Conservation (phyloP, 2,329 filamentous ascomycete genomes). For the Penicillium psychrosexuale region DNA sequence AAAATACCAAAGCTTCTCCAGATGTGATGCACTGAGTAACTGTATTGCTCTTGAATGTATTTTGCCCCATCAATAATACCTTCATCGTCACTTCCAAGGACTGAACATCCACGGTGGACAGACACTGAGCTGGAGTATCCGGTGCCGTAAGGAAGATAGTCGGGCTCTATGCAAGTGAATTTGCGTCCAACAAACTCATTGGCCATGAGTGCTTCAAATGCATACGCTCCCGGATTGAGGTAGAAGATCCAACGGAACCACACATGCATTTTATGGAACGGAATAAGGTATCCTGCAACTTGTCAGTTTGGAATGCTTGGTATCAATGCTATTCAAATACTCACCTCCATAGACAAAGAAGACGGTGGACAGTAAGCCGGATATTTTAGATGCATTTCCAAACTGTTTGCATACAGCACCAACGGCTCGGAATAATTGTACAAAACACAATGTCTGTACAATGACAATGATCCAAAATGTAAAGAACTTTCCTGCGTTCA, state of each 20-base stretch:
- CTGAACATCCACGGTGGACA: slow-evolving; percentile 30
- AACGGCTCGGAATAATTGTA: slow-evolving; percentile 50
- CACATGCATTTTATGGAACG: slow-evolving; percentile 57
- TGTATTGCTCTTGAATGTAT: slow-evolving; percentile 54
- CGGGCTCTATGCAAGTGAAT: slow-evolving; percentile 52
- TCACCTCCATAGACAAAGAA: slow-evolving; percentile 53
- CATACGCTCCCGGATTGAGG: slow-evolving; percentile 64
- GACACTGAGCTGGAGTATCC: slow-evolving; percentile 36
- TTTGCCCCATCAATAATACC: slow-evolving; percentile 48
- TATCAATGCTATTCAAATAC: not conserved
- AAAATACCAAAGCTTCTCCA: slow-evolving; percentile 78
- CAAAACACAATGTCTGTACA: slow-evolving; percentile 49
- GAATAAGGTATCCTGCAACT: slow-evolving; percentile 56
- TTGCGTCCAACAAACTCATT: slow-evolving; percentile 64
- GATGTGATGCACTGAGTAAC: slow-evolving; percentile 54
- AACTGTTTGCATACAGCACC: slow-evolving; percentile 47
- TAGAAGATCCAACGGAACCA: slow-evolving; percentile 63
- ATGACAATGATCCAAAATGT: slow-evolving; percentile 56
- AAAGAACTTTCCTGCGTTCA: slow-evolving; percentile 58
- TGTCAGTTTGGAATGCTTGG: not conserved
- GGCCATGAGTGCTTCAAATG: slow-evolving; percentile 63
- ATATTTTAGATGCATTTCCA: slow-evolving; percentile 48
- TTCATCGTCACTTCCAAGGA: slow-evolving; percentile 28
- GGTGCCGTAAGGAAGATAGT: slow-evolving; percentile 46
- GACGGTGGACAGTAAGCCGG: slow-evolving; percentile 40